phyloP scores from a whole-genome alignment of 139 green algal genomes.

The Limnomonas spitsbergensis region DNA sequence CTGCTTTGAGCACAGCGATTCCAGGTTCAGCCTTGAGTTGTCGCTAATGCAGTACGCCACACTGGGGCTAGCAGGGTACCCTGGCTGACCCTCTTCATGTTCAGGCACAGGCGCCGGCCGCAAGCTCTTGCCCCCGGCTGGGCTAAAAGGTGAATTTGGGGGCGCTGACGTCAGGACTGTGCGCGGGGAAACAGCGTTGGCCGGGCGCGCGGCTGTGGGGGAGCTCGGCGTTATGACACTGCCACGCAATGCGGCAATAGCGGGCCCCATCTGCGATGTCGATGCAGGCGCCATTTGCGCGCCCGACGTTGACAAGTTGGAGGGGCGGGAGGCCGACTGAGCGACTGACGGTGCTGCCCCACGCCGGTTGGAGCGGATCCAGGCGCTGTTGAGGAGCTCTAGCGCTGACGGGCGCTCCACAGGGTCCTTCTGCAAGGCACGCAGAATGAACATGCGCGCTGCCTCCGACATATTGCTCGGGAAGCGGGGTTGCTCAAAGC shows the following conservation, averaged over 20 bases:
- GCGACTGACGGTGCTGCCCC: neutral
- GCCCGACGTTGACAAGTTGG: no score
- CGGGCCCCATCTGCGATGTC: no score
- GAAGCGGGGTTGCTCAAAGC: slow-evolving; percentile 22
- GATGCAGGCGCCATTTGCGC: no score
- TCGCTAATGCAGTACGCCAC: no score
- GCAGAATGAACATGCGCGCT: slow-evolving; percentile 53
- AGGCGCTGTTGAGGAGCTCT: slow-evolving; percentile 33
- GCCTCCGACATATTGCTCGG: slow-evolving; percentile 38
- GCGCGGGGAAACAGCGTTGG: neutral
- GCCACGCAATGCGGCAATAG: neutral
- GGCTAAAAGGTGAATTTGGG: neutral
- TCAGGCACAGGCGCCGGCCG: neutral
- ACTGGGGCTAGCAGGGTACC: neutral
- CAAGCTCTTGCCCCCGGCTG: no score
- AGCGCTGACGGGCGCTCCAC: slow-evolving; percentile 38
- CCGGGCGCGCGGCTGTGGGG: no score
- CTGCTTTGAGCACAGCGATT: neutral
- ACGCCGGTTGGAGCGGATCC: slow-evolving; percentile 12
- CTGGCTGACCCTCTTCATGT: neutral
- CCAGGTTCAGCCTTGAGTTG: no score
- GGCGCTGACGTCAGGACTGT: neutral
- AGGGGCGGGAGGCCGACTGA: neutral
- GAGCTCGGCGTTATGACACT: neutral
- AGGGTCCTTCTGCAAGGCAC: slow-evolving; percentile 54